Conservation (phyloP, 768 basidiomycete species). For the Xerocomus brunneocitrinus region DNA sequence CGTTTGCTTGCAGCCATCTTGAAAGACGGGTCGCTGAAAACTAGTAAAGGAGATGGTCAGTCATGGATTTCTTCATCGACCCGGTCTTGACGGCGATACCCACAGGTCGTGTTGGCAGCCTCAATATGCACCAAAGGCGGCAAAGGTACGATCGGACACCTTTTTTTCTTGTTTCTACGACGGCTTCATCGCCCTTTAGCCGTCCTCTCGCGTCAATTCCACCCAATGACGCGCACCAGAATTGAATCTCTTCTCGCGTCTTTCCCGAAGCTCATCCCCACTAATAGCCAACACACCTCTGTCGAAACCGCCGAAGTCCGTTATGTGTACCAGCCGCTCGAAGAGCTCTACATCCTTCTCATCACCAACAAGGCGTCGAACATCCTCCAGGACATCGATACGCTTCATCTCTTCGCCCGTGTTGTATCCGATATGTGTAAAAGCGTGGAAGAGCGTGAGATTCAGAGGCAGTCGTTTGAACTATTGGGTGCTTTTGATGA, state of each 20-base stretch:
- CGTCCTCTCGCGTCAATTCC: slow-evolving; percentile 93
- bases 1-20: slow-evolving; percentile 8
- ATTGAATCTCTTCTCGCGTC: slow-evolving; percentile 95
- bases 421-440: slow-evolving; percentile 91
- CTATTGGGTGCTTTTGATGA: slow-evolving; percentile 92
- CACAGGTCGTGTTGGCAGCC: slow-evolving; percentile 85
- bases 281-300: slow-evolving; percentile 93
- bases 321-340: slow-evolving; percentile 94
- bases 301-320: slow-evolving; percentile 93
- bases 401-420: slow-evolving; percentile 88
- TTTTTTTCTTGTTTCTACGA: background rate
- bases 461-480: slow-evolving; percentile 87
- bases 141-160: slow-evolving; percentile 61
- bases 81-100: slow-evolving; percentile 2
- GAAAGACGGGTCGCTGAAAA: background rate
- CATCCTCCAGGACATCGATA: slow-evolving; percentile 97
- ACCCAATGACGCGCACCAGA: slow-evolving; percentile 85
- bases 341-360: slow-evolving; percentile 94
- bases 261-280: slow-evolving; percentile 95
- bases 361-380: slow-evolving; percentile 99
- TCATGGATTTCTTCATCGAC: background rate
- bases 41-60: slow-evolving; percentile 19
- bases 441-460: slow-evolving; percentile 83
- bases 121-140: slow-evolving; percentile 92
- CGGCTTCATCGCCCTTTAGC: slow-evolving; percentile 41